These are phyloP conservation scores for Telfairia occidentalis DNA, from an alignment of 331 rosid genomes.

Conservation along the genomic window DNA sequence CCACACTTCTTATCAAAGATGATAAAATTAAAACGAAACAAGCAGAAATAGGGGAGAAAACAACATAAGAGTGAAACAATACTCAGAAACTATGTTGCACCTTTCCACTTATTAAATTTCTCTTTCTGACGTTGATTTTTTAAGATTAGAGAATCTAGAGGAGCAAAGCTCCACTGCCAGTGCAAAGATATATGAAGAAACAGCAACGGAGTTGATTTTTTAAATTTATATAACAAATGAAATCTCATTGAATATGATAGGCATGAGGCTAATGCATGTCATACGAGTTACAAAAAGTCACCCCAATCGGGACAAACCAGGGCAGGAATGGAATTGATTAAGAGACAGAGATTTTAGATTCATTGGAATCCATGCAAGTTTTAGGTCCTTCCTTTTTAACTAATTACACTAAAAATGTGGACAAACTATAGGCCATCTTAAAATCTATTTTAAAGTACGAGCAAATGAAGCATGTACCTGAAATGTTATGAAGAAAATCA, in stretches of 20 bases:
- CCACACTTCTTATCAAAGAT: background rate
- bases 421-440: background rate
- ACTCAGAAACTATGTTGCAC: background rate
- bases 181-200: background rate
- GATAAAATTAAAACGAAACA: background rate
- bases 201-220: background rate
- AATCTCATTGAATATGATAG: background rate
- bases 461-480: background rate
- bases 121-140: background rate
- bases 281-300: background rate
- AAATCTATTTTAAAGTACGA: background rate
- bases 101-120: background rate
- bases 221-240: background rate
- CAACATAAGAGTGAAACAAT: background rate
- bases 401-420: background rate
- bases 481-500: background rate
- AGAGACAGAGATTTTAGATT: background rate
- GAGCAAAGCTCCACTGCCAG: background rate
- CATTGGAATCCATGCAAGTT: background rate
- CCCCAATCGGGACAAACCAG: background rate
- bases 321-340: background rate
- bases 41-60: background rate
- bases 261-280: background rate
- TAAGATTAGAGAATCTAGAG: constrained; percentile 2
- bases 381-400: background rate